Evolutionary conservation across 2,329 filamentous ascomycete species (phyloP).

Genomic region (Bipolaris sorokiniana): DNA sequence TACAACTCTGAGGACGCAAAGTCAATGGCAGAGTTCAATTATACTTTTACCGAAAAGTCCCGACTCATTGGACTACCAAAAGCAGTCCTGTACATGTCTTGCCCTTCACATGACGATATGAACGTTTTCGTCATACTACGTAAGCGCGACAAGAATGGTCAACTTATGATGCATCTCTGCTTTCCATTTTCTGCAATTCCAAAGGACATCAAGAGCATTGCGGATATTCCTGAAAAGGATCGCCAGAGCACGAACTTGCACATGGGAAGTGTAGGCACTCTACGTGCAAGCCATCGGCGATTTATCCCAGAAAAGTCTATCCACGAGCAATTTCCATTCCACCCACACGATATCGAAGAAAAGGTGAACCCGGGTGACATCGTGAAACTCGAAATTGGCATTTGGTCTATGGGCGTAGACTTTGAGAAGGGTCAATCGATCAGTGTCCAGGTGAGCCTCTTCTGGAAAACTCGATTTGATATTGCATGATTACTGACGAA

Average conservation of each 20-base stretch:
- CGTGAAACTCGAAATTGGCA: constrained; percentile 56
- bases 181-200: constrained; percentile 50
- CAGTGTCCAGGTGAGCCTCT: constrained; percentile 20
- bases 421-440: constrained; percentile 52
- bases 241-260: constrained; percentile 52
- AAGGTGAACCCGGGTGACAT: constrained; percentile 52
- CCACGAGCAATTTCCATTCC: constrained; percentile 39
- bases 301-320: constrained; percentile 33
- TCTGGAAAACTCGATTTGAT: too few species aligned
- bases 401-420: constrained; percentile 56
- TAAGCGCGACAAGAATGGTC: constrained; percentile 54
- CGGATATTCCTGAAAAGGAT: constrained; percentile 64
- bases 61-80: constrained; percentile 57
- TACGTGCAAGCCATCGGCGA: constrained; percentile 54
- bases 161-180: constrained; percentile 37
- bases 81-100: constrained; percentile 56
- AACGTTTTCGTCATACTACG: constrained; percentile 53
- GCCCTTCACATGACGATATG: constrained; percentile 53
- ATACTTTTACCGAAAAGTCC: constrained; percentile 45
- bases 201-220: constrained; percentile 45
- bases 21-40: constrained; percentile 21
- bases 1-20: constrained; percentile 28
- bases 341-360: constrained; percentile 51
- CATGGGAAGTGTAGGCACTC: constrained; percentile 52
- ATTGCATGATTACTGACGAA: neutral